These are phyloP conservation scores for Thermothelomyces thermophilus DNA, from an alignment of 2,329 filamentous ascomycete genomes.

Conservation along the genomic window DNA sequence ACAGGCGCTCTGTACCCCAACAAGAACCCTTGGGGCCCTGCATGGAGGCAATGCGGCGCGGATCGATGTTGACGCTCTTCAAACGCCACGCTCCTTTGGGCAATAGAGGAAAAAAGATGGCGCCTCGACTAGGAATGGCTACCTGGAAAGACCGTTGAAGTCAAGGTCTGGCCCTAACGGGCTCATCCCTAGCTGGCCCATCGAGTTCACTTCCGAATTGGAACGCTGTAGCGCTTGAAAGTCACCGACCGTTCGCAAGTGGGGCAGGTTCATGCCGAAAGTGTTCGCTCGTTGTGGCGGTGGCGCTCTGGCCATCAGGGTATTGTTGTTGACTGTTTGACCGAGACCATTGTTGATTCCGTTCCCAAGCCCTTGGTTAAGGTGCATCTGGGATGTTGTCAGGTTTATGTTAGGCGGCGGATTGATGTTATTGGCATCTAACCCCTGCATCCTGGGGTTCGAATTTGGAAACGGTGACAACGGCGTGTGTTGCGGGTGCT, in stretches of 20 bases:
- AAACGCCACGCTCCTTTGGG: too few relatives aligned
- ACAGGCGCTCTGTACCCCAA: too few relatives aligned
- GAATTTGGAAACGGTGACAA: conserved; percentile 31
- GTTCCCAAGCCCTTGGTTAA: conserved; percentile 25
- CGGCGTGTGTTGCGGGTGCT: conserved; percentile 28
- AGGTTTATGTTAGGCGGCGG: conserved; percentile 31
- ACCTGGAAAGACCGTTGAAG: conserved; percentile 33
- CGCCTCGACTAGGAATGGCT: conserved; percentile 9
- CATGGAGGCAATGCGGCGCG: not conserved
- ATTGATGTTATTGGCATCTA: conserved; percentile 29
- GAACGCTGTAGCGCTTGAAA: conserved; percentile 45
- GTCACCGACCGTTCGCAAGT: conserved; percentile 41
- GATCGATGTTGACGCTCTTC: too few relatives aligned
- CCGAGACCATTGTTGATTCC: conserved; percentile 19
- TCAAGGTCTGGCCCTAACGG: conserved; percentile 35
- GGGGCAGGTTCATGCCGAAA: conserved; percentile 34
- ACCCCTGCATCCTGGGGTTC: conserved; percentile 30
- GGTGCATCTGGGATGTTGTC: conserved; percentile 28
- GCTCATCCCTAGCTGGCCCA: conserved; percentile 8
- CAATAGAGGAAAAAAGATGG: too few relatives aligned
- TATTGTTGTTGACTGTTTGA: conserved; percentile 17
- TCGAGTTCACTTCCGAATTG: conserved; percentile 34
- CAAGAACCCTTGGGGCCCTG: too few relatives aligned
- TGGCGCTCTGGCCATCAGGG: conserved; percentile 30
- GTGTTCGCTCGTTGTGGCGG: conserved; percentile 35